Conservation (phyloP, 2,329 filamentous ascomycete species). For the Diplodia corticola region DNA sequence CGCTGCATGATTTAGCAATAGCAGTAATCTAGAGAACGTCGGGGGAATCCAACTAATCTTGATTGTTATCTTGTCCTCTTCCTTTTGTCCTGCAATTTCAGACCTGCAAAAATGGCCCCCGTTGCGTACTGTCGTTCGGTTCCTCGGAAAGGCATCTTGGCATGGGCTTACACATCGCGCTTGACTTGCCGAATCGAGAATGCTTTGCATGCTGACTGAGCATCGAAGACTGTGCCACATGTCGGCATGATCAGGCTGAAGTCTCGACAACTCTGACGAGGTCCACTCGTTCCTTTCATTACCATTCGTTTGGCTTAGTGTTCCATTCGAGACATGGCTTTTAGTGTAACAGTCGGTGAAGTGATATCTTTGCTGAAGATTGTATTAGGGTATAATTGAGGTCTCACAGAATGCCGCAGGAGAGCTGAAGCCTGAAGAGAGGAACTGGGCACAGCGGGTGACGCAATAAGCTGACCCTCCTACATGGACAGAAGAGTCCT, state of each 20-base stretch:
- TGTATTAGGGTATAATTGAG: background rate
- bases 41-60: background rate
- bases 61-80: too few species aligned
- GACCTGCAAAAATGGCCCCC: too few species aligned
- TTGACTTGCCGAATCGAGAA: background rate
- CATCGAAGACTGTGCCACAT: background rate
- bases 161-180: background rate
- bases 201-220: background rate
- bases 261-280: background rate
- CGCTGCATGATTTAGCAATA: background rate
- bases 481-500: too few species aligned
- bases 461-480: too few species aligned
- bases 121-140: background rate
- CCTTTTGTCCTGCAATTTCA: too few species aligned
- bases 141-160: background rate
- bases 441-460: background rate
- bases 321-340: background rate
- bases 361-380: background rate
- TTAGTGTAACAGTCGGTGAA: background rate
- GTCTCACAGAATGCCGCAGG: background rate
- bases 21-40: background rate
- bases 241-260: background rate
- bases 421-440: background rate
- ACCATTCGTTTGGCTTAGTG: background rate
- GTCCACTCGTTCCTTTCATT: background rate